Base-by-base conservation (phyloP, 2,329 filamentous ascomycete species). In the Alternaria consortialis region DNA sequence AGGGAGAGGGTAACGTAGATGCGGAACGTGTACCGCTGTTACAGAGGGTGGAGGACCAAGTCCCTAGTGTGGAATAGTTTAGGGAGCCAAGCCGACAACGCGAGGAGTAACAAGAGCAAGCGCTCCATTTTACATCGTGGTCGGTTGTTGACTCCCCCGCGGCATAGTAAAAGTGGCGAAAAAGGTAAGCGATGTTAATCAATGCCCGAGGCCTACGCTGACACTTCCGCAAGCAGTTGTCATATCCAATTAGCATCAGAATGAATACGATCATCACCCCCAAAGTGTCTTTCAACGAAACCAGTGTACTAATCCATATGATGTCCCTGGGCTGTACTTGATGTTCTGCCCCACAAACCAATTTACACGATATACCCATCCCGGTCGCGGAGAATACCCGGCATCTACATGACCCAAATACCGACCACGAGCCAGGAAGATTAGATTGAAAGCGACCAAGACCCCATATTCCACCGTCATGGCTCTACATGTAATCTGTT, bases 11-110 rank as follows among this genome's bases (percentile, higher is more conserved):
- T 4, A 69, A 72, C 13, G 57, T 77, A 31, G 79, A 83, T 60
- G 80, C 78, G 11, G 82, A 84, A 69, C 76, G 77, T 44, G 78
- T 81, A 67, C 82, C 82, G n/a, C 65, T 84, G 65, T 63, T 84
- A 62, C 70, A 68, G 53, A 77, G 82, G 53, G 65, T 84, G 15
- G 74, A 74, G 60, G 82, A 84, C 67, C 82, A 84, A 69, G 63
- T 79, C 17, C 74, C 76, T 6, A 66, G 67, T 47, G 59, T 72
- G 31, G 67, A 74, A 50, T 63, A 69, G 53, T 55, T 23, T 13
- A 39, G 25, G 23, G 2, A 42, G 27, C n/a, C 31, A 12, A 36
- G 46, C 31, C 37, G 7, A 13, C 27, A 53, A 7, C 39, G 37
- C 7, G 47, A 11, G 23, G 37, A 53, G 27, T 57, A 57, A 12